phyloP scores from a whole-genome alignment of 306 rosid species.

The barrel medic (Medicago truncatula) region DNA sequence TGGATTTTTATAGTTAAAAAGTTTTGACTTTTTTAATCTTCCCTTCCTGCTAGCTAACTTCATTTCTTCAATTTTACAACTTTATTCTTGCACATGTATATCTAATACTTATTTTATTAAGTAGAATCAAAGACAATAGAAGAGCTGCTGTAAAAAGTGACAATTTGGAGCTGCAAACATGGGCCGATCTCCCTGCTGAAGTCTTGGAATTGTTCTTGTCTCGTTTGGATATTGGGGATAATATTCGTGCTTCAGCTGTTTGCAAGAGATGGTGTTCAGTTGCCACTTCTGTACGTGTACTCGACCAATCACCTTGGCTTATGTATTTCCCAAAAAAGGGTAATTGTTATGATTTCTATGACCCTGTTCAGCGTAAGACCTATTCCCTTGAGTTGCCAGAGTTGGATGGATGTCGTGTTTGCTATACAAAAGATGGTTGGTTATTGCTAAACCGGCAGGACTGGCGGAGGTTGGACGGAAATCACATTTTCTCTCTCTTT shows the following conservation, averaged over 20 bases:
- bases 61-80: background rate
- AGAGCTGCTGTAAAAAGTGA: constrained; percentile 44
- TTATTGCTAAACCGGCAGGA: constrained; percentile 56
- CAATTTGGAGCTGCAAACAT: constrained; percentile 58
- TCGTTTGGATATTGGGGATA: constrained; percentile 54
- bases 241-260: constrained; percentile 68
- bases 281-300: constrained; percentile 67
- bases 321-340: constrained; percentile 76
- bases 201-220: constrained; percentile 65
- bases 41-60: background rate
- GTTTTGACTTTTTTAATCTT: background rate
- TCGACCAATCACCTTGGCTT: constrained; percentile 74
- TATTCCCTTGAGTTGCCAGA: constrained; percentile 65
- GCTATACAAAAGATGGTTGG: constrained; percentile 85
- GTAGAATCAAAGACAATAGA: constrained; percentile 46
- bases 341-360: constrained; percentile 65
- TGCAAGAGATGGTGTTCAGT: constrained; percentile 78
- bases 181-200: constrained; percentile 78
- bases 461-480: constrained; percentile 43
- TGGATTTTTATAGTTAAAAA: background rate
- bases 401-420: constrained; percentile 66
- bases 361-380: constrained; percentile 67
- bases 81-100: constrained; percentile 7
- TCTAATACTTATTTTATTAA: constrained; percentile 34
- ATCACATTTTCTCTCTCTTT: constrained; percentile 63